Evolutionary conservation across 345 rosid species (phyloP), one percentile per base, ranked within the genome.

Genomic region (Moricandia moricandioides): DNA sequence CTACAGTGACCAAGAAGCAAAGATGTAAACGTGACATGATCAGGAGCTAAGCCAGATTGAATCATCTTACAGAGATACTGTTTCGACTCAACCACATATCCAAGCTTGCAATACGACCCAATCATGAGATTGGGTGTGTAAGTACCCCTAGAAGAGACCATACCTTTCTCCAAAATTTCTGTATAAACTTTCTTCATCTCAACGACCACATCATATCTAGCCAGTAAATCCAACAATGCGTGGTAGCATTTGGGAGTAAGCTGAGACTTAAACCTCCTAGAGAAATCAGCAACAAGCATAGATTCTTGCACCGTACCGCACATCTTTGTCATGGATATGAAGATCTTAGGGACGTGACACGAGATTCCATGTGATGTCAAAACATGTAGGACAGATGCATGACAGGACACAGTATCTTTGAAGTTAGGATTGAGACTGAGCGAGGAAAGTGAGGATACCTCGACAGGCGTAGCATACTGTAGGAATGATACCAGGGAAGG

Each of bases 11-110:
- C 95, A 75, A 86, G 67, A 47, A 91, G 82, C 78, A 91, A 84
- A 1, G 89, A 88, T 14, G 95, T 89, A 72, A 75, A 88, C 6
- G 97, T 86, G 79, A 81, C 78, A 0, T 85, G 79, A 77, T 83
- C 86, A 3, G 83, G 90, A 51, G 67, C 31, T 83, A 83, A 65
- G 0, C 90, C 91, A 0, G 74, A 86, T 75, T 82, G 82, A 74
- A 83, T 70, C 70, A 89, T 85, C 83, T 72, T 81, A 71, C 87
- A 82, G 35, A 83, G 77, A 61, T 82, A 89, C 62, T 82, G 54
- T 70, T 65, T 65, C 0, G 86, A 88, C 82, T 80, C 90, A 12
- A 64, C 83, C 61, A 89, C 80, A 80, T 85, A 83, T 3, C 88
- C 92, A 27, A 80, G 3, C 81, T 85, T 84, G 37, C 92, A 86